A percentile compares a stretch with the other conserved stretches of the same genome.
phyloP scores from a whole-genome alignment of 306 rosid species.

The Lupinus albus region DNA sequence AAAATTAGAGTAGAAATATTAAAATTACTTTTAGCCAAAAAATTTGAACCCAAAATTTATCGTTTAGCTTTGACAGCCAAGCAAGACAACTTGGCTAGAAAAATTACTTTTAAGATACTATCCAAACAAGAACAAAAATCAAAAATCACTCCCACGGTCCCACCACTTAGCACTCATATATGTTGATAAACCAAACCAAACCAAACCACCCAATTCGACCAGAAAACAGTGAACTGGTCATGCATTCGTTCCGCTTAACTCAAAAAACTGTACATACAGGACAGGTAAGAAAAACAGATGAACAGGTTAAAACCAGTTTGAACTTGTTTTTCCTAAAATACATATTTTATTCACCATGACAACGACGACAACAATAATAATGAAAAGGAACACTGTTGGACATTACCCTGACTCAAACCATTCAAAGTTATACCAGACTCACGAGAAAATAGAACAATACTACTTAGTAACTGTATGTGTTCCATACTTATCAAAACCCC shows the following conservation, averaged over 20 bases:
- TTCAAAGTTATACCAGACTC: slow-evolving; percentile 7
- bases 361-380: slow-evolving; percentile 1
- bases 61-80: not conserved
- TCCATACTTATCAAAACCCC: not conserved
- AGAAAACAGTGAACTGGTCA: not conserved
- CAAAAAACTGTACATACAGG: not conserved
- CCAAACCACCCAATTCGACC: not conserved
- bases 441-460: slow-evolving; percentile 15
- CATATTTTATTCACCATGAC: not conserved
- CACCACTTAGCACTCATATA: not conserved
- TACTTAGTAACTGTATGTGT: not conserved
- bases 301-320: too few species aligned
- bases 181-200: not conserved
- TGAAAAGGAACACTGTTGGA: not conserved
- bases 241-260: not conserved
- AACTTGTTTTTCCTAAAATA: not conserved
- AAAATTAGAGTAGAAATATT: not conserved
- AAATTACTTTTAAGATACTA: not conserved
- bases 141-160: not conserved
- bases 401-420: slow-evolving; percentile 6
- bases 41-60: not conserved
- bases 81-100: not conserved
- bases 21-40: not conserved
- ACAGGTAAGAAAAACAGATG: not conserved
- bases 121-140: slow-evolving; percentile 12